Conservation (phyloP, 495 filamentous ascomycete species). For the Opeltia flavorubescens region DNA sequence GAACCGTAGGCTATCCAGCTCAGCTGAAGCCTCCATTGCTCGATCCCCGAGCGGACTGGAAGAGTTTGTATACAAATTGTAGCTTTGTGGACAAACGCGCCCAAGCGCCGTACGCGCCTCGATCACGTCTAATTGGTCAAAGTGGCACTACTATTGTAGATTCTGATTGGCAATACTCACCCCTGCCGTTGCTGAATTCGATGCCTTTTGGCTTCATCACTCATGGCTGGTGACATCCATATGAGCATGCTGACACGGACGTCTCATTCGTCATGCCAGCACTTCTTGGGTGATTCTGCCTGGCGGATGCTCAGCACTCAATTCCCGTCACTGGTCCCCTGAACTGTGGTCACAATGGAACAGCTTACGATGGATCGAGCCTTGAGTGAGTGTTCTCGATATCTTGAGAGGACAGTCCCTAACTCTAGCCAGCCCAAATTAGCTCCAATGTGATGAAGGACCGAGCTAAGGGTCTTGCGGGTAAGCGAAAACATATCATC, state of each 20-base stretch:
- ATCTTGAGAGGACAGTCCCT: constrained; percentile 5
- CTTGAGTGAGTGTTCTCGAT: neutral
- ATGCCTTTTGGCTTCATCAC: too few relatives aligned
- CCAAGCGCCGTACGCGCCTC: too few relatives aligned
- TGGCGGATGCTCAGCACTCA: too few relatives aligned
- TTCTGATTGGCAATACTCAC: too few relatives aligned
- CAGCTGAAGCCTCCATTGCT: constrained; percentile 51
- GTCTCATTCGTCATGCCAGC: too few relatives aligned
- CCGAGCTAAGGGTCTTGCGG: constrained; percentile 35
- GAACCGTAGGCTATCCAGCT: constrained; percentile 54
- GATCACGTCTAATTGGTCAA: too few relatives aligned
- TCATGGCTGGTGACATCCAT: too few relatives aligned
- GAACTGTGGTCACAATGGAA: neutral
- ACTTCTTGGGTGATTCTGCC: too few relatives aligned
- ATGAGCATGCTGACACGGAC: too few relatives aligned
- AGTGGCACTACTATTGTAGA: too few relatives aligned
- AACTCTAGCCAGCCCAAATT: constrained; percentile 22
- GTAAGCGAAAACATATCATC: constrained; percentile 26
- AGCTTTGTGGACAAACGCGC: neutral
- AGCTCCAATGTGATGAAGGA: constrained; percentile 41
- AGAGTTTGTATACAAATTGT: neutral
- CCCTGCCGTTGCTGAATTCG: too few relatives aligned
- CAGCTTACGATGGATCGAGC: neutral
- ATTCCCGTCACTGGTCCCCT: neutral
- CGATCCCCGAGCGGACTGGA: neutral